Evolutionary conservation across 257 asterid species (phyloP), one percentile per base, ranked within the genome.

Genomic region (Oldenlandia corymbosa): DNA sequence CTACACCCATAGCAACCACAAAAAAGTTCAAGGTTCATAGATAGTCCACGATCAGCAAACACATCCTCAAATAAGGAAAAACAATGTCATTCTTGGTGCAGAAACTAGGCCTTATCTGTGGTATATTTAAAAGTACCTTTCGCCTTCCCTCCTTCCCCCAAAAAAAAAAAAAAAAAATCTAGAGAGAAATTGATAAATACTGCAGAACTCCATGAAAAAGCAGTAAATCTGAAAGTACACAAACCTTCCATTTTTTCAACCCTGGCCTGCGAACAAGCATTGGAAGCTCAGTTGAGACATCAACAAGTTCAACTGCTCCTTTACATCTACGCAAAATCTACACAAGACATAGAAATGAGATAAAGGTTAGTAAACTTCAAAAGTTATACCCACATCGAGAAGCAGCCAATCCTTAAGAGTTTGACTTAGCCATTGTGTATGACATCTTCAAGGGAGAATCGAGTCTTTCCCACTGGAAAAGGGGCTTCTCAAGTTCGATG

Each of bases 191-290:
- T 20, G 48, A 39, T 21, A 32, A 60, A 24, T 17, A 26, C n/a
- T n/a, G n/a, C 27, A 49, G 51, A 26, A 59, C 45, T 23, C 31
- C 37, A 39, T 58, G 65, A 20, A 58, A 54, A 24, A 39, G 55
- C 39, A 48, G 64, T 48, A 50, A 23, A 43, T 14, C 48, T 66
- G 55, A n/a, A n/a, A n/a, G n/a, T n/a, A n/a, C 51, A 72, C 84
- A 64, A 53, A 92, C 99, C 92, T 83, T 93, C 99, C 99, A 93
- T 72, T 65, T 80, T 78, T 87, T 90, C 23, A 93, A 76, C 71
- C 96, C 99, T 66, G 88, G 97, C 74, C 97, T 83, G 69, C 96
- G 87, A 68, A 73, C 81, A 76, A 93, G 97, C 76, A 85, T 86
- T 43, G 96, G 95, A 76, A 90, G 95, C 74, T 87, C 91, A 63